Percentiles rank a stretch among this genome's conserved stretches.
phyloP scores from a whole-genome alignment of 2,329 filamentous ascomycete genomes.

The Alternaria viburni region DNA sequence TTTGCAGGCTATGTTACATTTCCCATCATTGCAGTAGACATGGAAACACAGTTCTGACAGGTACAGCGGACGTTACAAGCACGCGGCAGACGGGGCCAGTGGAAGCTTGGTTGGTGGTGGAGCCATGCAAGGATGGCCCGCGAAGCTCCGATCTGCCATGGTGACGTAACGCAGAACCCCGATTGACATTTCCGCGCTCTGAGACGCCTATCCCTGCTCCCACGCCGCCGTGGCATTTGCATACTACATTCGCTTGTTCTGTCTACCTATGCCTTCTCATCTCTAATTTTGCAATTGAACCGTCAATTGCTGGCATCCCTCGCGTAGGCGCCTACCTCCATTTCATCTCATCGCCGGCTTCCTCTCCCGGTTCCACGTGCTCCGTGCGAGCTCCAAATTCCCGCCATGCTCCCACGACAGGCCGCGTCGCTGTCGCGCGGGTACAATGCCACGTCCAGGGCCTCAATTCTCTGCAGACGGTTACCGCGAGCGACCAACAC shows the following conservation, averaged over 20 bases:
- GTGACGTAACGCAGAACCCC: slow-evolving; percentile 24
- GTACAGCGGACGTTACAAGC: neutral
- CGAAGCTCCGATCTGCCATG: neutral
- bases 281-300: slow-evolving; percentile 5
- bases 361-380: slow-evolving; percentile 8
- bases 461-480: slow-evolving; percentile 19
- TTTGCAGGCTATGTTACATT: neutral
- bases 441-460: slow-evolving; percentile 25
- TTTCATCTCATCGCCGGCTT: neutral
- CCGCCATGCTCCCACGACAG: slow-evolving; percentile 40
- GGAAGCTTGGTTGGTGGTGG: slow-evolving; percentile 23
- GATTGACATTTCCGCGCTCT: slow-evolving; percentile 25
- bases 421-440: slow-evolving; percentile 38
- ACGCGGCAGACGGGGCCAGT: slow-evolving; percentile 1
- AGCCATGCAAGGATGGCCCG: slow-evolving; percentile 3
- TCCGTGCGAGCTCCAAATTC: slow-evolving; percentile 4
- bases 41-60: neutral
- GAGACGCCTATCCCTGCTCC: neutral
- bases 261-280: neutral
- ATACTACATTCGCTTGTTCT: neutral
- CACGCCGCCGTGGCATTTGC: neutral
- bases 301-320: slow-evolving; percentile 13
- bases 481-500: slow-evolving; percentile 10
- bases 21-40: neutral
- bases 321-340: neutral